A percentile compares a stretch with the other conserved stretches of the same genome.
Conservation (phyloP, 208 protist genomes). For the Angomonas desouzai region DNA sequence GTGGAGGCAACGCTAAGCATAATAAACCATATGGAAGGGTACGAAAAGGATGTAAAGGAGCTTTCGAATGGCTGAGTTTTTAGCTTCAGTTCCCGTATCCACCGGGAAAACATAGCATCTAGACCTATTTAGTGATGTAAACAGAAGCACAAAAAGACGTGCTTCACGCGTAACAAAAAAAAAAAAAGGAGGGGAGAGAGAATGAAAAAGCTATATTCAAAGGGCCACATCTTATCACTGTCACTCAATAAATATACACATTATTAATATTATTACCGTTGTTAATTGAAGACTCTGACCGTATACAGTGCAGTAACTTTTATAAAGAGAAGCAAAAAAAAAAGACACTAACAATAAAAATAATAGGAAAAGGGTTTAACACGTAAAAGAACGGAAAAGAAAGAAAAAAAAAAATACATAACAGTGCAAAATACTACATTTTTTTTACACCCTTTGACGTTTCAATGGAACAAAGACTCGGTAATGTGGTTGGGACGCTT, state of each 20-base stretch:
- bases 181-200: conserved; percentile 5
- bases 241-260: too few species aligned
- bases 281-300: neutral
- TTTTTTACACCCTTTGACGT: neutral
- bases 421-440: conserved; percentile 1
- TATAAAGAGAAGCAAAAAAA: conserved; percentile 8
- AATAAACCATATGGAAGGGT: too few species aligned
- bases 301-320: neutral
- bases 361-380: conserved; percentile 16
- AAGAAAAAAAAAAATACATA: conserved; percentile 27
- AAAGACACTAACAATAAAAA: conserved; percentile 10
- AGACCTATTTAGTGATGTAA: neutral
- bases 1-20: too few species aligned
- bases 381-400: conserved; percentile 10
- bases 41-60: too few species aligned
- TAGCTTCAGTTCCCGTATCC: too few species aligned
- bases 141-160: conserved; percentile 1
- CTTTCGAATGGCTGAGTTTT: too few species aligned
- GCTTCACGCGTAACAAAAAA: too few species aligned
- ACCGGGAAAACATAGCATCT: neutral
- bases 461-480: conserved; percentile 2
- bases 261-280: too few species aligned
- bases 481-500: neutral
- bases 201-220: conserved; percentile 7
- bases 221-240: too few species aligned